These are phyloP conservation scores for Hemisphaericaspora xylanilytica DNA, from an alignment of 1,139 yeast genomes.

Conservation along the genomic window DNA sequence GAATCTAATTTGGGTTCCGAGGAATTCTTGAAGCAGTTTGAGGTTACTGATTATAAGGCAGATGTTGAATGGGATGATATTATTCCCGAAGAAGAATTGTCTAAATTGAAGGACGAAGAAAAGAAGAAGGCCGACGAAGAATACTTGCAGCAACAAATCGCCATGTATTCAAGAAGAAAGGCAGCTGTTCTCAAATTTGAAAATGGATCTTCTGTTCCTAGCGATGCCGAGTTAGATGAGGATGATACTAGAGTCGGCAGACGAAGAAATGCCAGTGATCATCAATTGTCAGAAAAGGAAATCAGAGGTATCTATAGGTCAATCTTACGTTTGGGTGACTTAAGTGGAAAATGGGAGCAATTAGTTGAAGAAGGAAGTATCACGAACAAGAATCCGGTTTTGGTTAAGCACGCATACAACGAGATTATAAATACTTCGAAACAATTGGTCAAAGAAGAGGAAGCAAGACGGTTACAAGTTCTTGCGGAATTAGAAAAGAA, in stretches of 20 bases:
- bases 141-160: slow-evolving; percentile 84
- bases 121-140: slow-evolving; percentile 82
- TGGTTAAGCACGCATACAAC: slow-evolving; percentile 70
- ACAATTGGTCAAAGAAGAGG: slow-evolving; percentile 65
- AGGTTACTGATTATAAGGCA: slow-evolving; percentile 97
- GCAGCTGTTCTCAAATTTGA: slow-evolving; percentile 64
- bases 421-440: slow-evolving; percentile 67
- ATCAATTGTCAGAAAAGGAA: slow-evolving; percentile 78
- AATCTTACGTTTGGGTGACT: slow-evolving; percentile 77
- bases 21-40: slow-evolving; percentile 94
- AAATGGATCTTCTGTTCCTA: slow-evolving; percentile 29
- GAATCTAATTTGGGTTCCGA: slow-evolving; percentile 98
- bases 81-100: slow-evolving; percentile 91
- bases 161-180: slow-evolving; percentile 78
- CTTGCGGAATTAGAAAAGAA: slow-evolving; percentile 60
- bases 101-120: slow-evolving; percentile 87
- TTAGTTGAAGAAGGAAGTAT: slow-evolving; percentile 88
- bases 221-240: slow-evolving; percentile 24
- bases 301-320: slow-evolving; percentile 84
- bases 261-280: slow-evolving; percentile 44
- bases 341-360: slow-evolving; percentile 79
- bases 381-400: slow-evolving; percentile 81
- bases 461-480: slow-evolving; percentile 53
- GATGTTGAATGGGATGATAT: slow-evolving; percentile 99
- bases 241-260: slow-evolving; percentile 20